Conservation (phyloP, 768 basidiomycete genomes). For the Chlorophyllum brunneum region DNA sequence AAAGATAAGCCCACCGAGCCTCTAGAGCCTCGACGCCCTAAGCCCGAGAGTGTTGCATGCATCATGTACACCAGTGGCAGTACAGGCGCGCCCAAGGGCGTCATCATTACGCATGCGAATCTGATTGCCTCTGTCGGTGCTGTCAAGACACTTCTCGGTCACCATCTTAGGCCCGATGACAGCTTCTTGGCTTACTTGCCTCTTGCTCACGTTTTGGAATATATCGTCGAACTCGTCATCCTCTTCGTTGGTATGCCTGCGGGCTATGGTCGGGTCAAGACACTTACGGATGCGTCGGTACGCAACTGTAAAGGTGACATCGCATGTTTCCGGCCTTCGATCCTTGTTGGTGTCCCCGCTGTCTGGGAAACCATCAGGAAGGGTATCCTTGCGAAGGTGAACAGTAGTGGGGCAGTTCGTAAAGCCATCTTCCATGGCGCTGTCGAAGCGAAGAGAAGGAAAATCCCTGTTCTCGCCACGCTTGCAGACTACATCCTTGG, state of each 20-base stretch:
- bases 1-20: conserved; percentile 47
- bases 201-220: conserved; percentile 93
- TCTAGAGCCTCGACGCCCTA: conserved; percentile 45
- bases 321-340: conserved; percentile 73
- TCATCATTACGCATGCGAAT: conserved; percentile 84
- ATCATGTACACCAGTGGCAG: conserved; percentile 81
- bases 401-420: conserved; percentile 60
- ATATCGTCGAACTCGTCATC: conserved; percentile 82
- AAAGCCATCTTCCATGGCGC: conserved; percentile 80
- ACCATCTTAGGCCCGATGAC: conserved; percentile 57
- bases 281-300: conserved; percentile 91
- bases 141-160: conserved; percentile 67
- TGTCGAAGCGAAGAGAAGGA: conserved; percentile 67
- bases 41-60: conserved; percentile 39
- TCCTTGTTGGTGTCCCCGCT: conserved; percentile 93
- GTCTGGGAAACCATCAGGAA: conserved; percentile 98
- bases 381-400: conserved; percentile 83
- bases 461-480: conserved; percentile 58
- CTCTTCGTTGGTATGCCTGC: conserved; percentile 74
- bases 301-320: conserved; percentile 86
- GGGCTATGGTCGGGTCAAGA: conserved; percentile 94
- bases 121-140: conserved; percentile 84
- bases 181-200: conserved; percentile 89
- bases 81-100: conserved; percentile 94
- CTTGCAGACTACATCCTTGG: conserved; percentile 81